These are phyloP conservation scores for Penicillium sp. DNA, from an alignment of 2,329 filamentous ascomycete species.

Conservation along the genomic window DNA sequence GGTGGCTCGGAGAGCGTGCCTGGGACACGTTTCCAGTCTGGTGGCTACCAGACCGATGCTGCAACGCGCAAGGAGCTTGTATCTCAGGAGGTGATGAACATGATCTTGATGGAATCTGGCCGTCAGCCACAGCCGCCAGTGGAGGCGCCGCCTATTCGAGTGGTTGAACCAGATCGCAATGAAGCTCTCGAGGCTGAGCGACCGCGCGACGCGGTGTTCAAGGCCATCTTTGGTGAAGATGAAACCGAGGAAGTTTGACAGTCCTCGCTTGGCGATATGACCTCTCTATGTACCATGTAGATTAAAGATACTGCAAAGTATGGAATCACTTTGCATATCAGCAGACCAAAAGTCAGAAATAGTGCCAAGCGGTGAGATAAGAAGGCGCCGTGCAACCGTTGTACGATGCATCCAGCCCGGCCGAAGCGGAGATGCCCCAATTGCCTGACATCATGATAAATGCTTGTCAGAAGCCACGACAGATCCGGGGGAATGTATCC, in stretches of 20 bases:
- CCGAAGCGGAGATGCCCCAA: not conserved
- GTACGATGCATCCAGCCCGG: not conserved
- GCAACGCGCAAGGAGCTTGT: slow-evolving; percentile 51
- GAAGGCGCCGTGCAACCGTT: not conserved
- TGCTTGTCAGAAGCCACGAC: slow-evolving; percentile 1
- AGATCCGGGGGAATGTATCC: slow-evolving; percentile 8
- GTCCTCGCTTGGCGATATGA: not conserved
- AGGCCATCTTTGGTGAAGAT: slow-evolving; percentile 88
- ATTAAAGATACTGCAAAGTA: not conserved
- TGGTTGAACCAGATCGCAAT: slow-evolving; percentile 72
- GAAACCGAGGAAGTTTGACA: slow-evolving; percentile 59
- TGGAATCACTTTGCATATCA: not conserved
- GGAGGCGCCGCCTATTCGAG: slow-evolving; percentile 13
- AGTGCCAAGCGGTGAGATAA: not conserved
- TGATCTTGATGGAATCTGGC: slow-evolving; percentile 53
- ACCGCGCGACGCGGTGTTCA: slow-evolving; percentile 80
- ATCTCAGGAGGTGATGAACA: slow-evolving; percentile 57
- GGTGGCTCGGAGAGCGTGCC: slow-evolving; percentile 34
- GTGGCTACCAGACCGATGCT: slow-evolving; percentile 34
- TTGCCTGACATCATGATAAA: slow-evolving; percentile 12
- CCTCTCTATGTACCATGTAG: not conserved
- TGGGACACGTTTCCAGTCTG: slow-evolving; percentile 35
- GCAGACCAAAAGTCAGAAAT: not conserved
- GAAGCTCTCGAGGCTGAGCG: slow-evolving; percentile 73
- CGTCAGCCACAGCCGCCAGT: slow-evolving; percentile 15